phyloP scores from a whole-genome alignment of 768 basidiomycete species.

The Rhodotorula sphaerocarpa region DNA sequence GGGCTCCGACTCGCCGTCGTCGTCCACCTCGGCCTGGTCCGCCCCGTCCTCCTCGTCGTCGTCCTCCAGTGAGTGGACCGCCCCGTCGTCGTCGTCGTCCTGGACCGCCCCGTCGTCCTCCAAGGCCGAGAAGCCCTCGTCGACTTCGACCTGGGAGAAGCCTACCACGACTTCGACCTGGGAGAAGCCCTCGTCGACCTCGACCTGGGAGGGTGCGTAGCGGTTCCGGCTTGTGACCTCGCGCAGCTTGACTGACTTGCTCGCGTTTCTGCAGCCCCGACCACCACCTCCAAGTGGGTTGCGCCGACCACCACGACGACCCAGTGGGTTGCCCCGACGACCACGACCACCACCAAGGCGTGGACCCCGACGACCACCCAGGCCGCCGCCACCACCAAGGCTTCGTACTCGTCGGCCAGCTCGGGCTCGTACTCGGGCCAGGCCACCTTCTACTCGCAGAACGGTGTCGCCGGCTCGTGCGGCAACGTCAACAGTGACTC shows the following conservation, averaged over 20 bases:
- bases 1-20: slow-evolving; percentile 55
- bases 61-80: too few relatives aligned
- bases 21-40: slow-evolving; percentile 21
- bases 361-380: not conserved
- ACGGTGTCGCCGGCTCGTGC: slow-evolving; percentile 44
- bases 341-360: not conserved
- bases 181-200: not conserved
- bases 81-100: not conserved
- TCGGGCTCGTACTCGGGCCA: slow-evolving; percentile 38
- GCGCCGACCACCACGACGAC: not conserved
- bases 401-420: not conserved
- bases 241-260: not conserved
- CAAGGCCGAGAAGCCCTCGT: too few relatives aligned
- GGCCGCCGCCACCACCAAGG: not conserved
- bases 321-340: not conserved
- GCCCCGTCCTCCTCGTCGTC: slow-evolving; percentile 13
- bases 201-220: slow-evolving; percentile 1
- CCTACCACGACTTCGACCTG: not conserved
- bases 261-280: not conserved
- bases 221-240: not conserved
- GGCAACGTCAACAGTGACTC: not conserved
- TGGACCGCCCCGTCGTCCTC: not conserved
- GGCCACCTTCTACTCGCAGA: slow-evolving; percentile 59
- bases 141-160: not conserved
- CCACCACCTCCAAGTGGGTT: not conserved